Base-by-base conservation (phyloP, 495 filamentous ascomycete species). In the Sabuloglossum arenarium region DNA sequence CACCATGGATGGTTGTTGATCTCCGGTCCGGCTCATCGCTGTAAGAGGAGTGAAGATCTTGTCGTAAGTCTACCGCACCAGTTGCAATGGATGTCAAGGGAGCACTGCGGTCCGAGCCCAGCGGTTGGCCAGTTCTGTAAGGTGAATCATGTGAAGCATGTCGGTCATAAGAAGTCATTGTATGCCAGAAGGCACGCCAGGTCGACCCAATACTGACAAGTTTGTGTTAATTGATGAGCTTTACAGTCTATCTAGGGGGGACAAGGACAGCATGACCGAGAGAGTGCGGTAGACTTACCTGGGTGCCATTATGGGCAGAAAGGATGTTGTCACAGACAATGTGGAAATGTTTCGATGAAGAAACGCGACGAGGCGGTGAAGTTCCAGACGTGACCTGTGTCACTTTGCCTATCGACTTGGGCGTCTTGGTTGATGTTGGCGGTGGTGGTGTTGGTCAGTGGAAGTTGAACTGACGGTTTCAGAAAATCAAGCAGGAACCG, bases 161-260 rank as follows among this genome's bases (percentile, higher is more conserved):
- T 75, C 80, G 74, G 65, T 84, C 72, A 70, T 77, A 67, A 63
- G 75, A 76, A 69, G 88, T 94, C 87, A 96, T 91, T 54, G 87
- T 84, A 75, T 97, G 90, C 90, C 90, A 96, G 70, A 95, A 87
- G 60, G 84, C 85, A 61, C 79, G 78, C 69, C 85, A 79, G 68
- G 77, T 71, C 54, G 72, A 72, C 56, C 75, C 73, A 59, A 89
- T 63, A 58, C 82, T 84, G 61, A 12, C 8, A 55, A 39, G 25
- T 24, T 25, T 27, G 3, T 3, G 32, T 59, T 23, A 23, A 30
- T 59, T 54, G 23, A 24, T 29, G 30, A n/a, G 14, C 6, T 21
- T 30, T 28, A 12, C 34, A 0, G 23, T 25, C 27, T 14, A 30
- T 12, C 34, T 43, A 21, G 39, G 43, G 42, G 57, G 30, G 58